Percentiles rank a stretch among this genome's conserved stretches.
phyloP scores from a whole-genome alignment of 495 filamentous ascomycete species.

The Chaetomium cochliodes region DNA sequence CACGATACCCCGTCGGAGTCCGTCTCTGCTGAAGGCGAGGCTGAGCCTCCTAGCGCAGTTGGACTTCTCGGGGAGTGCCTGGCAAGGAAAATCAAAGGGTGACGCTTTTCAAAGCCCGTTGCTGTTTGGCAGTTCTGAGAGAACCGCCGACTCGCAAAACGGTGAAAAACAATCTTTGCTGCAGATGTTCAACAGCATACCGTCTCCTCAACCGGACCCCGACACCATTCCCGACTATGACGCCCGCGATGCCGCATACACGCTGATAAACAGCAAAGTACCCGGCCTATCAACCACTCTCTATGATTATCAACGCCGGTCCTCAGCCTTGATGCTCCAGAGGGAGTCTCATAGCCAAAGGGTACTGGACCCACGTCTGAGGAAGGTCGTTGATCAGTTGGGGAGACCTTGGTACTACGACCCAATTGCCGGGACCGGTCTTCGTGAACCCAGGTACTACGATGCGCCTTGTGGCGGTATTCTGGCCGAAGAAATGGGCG shows the following conservation, averaged over 20 bases:
- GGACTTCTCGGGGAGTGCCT: slow-evolving; percentile 56
- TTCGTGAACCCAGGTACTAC: slow-evolving; percentile 65
- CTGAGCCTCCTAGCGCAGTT: slow-evolving; percentile 53
- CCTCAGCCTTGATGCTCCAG: slow-evolving; percentile 82
- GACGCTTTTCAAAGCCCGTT: slow-evolving; percentile 4
- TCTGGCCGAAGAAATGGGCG: slow-evolving; percentile 66
- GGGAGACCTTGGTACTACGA: slow-evolving; percentile 71
- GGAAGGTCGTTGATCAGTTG: slow-evolving; percentile 54
- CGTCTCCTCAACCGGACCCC: slow-evolving; percentile 63
- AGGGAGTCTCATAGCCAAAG: slow-evolving; percentile 65
- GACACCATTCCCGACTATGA: slow-evolving; percentile 55
- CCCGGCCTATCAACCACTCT: slow-evolving; percentile 65
- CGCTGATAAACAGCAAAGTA: slow-evolving; percentile 57
- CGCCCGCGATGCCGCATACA: slow-evolving; percentile 59
- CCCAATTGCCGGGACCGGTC: slow-evolving; percentile 56
- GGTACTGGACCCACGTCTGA: slow-evolving; percentile 72
- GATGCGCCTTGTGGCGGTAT: slow-evolving; percentile 77
- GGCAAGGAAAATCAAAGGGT: slow-evolving; percentile 46
- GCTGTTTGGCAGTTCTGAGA: neutral
- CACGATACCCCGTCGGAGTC: slow-evolving; percentile 45
- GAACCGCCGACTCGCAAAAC: neutral
- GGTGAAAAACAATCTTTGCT: slow-evolving; percentile 59
- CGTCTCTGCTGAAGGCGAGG: slow-evolving; percentile 46
- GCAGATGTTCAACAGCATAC: slow-evolving; percentile 81
- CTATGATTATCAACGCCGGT: slow-evolving; percentile 77